Evolutionary conservation across 805 yeast species (phyloP), one percentile per base, ranked within the genome.

Genomic region (Jamesozyma jinghongensis): DNA sequence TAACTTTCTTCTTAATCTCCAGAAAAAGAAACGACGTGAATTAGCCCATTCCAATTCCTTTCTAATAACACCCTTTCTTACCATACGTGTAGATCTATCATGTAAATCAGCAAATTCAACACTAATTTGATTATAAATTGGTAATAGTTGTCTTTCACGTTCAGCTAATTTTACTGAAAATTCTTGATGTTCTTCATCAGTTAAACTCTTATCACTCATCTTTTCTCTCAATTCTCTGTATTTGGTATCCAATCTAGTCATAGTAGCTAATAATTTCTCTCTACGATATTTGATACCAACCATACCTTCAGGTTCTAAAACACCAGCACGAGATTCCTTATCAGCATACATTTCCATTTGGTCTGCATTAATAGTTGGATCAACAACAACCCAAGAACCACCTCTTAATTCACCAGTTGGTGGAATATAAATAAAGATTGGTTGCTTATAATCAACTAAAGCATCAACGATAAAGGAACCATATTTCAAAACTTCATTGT

Each of bases 291-390:
- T 92, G 68, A 92, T 86, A 63, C 97, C 96, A 58, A 94, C 98
- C 88, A 92, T 86, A 65, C 97, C 98, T 61, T 90, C 96, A 39
- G 98, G 97, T 69, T 92, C 98, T 61, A 94, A 73, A 44, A 92
- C 96, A 79, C 98, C 97, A 32, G 87, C 98, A 63, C 99, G 78
- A 10, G 97, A 75, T 40, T 92, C 92, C 38, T 77, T 81, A 65
- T 94, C 98, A 18, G 97, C 97, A 57, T 90, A 92, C 97, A 92
- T 90, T 70, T 92, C 99, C 96, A 92, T 94, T 85, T 85, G 85
- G 48, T 88, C 97, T 36, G 83, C 66, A 66, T 94, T 92, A 69
- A 92, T 92, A 38, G 97, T 85, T 49, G 98, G 97, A 67, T 92
- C 99, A 61, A 92, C 96, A 52, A 92, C 99, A 42, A 94, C 99